These are phyloP conservation scores for Trichophyton rubrum DNA, from an alignment of 2,329 filamentous ascomycete species.

Conservation along the genomic window DNA sequence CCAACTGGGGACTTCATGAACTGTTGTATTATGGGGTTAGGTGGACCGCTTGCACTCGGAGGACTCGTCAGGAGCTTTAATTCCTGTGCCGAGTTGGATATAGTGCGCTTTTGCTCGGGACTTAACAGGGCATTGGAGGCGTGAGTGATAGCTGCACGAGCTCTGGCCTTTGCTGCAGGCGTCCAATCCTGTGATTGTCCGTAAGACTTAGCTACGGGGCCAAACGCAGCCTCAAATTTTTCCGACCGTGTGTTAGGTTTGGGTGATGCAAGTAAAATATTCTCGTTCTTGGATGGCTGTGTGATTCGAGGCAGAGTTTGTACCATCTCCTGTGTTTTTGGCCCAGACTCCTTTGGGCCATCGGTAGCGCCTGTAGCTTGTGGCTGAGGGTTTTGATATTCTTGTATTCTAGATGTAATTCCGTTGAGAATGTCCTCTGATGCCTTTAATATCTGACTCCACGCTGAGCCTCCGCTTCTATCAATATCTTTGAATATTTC, in stretches of 20 bases:
- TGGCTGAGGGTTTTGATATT: conserved; percentile 39
- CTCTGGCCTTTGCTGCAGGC: conserved; percentile 27
- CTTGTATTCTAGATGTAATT: conserved; percentile 55
- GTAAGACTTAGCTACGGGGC: conserved; percentile 35
- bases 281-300: conserved; percentile 36
- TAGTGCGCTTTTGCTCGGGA: conserved; percentile 28
- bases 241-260: conserved; percentile 26
- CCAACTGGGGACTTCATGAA: conserved; percentile 46
- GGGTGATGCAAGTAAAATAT: conserved; percentile 35
- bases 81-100: conserved; percentile 27
- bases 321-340: conserved; percentile 19
- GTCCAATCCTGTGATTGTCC: conserved; percentile 35
- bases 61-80: conserved; percentile 26
- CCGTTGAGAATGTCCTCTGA: conserved; percentile 58
- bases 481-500: conserved; percentile 81
- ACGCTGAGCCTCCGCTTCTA: conserved; percentile 63
- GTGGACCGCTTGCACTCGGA: conserved; percentile 35
- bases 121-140: conserved; percentile 30
- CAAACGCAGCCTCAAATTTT: conserved; percentile 31
- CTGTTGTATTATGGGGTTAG: conserved; percentile 38
- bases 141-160: conserved; percentile 27
- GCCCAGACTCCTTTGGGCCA: conserved; percentile 8
- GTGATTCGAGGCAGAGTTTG: conserved; percentile 40
- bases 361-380: conserved; percentile 15
- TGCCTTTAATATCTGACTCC: conserved; percentile 61